These are phyloP conservation scores for Collybia nuda DNA, from an alignment of 768 basidiomycete genomes.

Conservation along the genomic window DNA sequence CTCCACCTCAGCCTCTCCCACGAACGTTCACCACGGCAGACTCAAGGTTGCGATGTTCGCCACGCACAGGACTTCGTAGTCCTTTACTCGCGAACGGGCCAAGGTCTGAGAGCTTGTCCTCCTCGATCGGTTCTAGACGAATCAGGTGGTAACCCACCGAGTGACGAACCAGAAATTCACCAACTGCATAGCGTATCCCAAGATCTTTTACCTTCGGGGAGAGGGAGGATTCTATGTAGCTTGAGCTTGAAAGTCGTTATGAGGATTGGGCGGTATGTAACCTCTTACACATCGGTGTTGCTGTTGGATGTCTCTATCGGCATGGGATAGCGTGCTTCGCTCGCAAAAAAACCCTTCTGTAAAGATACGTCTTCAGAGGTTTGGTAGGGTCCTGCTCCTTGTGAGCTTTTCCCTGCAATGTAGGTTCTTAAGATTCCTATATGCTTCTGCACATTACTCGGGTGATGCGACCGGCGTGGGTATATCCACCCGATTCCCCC, in stretches of 20 bases:
- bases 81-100: slow-evolving; percentile 31
- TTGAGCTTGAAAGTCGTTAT: slow-evolving; percentile 23
- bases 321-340: not conserved
- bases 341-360: too few relatives aligned
- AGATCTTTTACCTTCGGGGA: slow-evolving; percentile 15
- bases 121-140: slow-evolving; percentile 29
- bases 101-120: slow-evolving; percentile 37
- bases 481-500: too few relatives aligned
- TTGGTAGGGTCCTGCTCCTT: not conserved
- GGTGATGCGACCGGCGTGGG: too few relatives aligned
- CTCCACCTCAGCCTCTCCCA: too few relatives aligned
- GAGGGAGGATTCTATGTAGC: slow-evolving; percentile 6
- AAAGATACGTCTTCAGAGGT: not conserved
- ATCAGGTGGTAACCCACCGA: slow-evolving; percentile 19
- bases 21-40: slow-evolving; percentile 21
- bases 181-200: slow-evolving; percentile 6
- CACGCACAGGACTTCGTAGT: slow-evolving; percentile 22
- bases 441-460: too few relatives aligned
- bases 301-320: not conserved
- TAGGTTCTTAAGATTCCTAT: too few relatives aligned
- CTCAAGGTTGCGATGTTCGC: slow-evolving; percentile 43
- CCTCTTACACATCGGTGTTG: not conserved
- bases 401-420: too few relatives aligned
- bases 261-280: slow-evolving; percentile 21
- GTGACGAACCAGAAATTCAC: slow-evolving; percentile 29